Conservation (phyloP, 177 flowering plant genomes). For the Tripterygium wilfordii region DNA sequence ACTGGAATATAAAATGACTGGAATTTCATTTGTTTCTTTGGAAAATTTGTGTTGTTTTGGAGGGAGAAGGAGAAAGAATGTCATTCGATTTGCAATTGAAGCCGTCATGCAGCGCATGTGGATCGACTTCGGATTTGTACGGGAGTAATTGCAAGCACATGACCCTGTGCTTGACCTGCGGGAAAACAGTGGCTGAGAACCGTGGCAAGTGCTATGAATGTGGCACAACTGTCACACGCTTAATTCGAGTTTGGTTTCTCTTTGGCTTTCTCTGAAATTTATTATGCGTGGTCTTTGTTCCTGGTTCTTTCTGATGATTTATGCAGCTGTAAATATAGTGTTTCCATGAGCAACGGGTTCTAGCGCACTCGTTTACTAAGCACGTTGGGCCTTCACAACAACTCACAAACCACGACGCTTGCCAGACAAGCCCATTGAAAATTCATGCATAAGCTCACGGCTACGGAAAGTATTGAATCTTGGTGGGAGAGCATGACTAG, state of each 20-base stretch:
- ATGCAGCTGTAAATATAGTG: too few species aligned
- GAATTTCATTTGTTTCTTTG: neutral
- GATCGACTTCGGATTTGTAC: conserved; percentile 59
- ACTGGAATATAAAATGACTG: too few species aligned
- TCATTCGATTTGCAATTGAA: conserved; percentile 71
- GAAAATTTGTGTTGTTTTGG: neutral
- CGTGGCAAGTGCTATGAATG: conserved; percentile 65
- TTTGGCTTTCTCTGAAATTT: neutral
- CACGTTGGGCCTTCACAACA: too few species aligned
- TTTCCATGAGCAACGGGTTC: too few species aligned
- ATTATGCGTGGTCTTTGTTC: neutral
- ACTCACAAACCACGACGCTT: too few species aligned
- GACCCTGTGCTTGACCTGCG: conserved; percentile 83
- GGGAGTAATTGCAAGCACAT: conserved; percentile 97
- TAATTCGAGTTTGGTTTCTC: conserved; percentile 55
- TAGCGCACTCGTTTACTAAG: too few species aligned
- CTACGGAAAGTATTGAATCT: too few species aligned
- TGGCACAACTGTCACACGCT: conserved; percentile 60
- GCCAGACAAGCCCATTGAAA: too few species aligned
- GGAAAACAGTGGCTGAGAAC: conserved; percentile 71
- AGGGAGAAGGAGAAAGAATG: conserved; percentile 23
- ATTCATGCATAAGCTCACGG: too few species aligned
- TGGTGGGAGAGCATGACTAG: too few species aligned
- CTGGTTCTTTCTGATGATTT: conserved; percentile 3
- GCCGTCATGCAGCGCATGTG: conserved; percentile 68